phyloP scores from a whole-genome alignment of 257 asterid species.

The Ligustrum vulgare region DNA sequence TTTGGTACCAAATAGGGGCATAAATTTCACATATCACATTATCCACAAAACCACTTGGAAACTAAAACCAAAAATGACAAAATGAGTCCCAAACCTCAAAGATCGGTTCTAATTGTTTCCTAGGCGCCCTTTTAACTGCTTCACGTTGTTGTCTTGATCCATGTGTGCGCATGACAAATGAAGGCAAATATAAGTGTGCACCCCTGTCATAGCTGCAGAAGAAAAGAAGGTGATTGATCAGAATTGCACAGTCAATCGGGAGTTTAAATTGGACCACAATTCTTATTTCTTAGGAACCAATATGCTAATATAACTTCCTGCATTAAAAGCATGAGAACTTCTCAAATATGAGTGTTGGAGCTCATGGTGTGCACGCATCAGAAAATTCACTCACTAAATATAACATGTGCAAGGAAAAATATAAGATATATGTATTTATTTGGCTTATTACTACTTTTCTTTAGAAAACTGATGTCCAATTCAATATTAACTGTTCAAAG shows the following conservation, averaged over 20 bases:
- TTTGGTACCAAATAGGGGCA: too few relatives aligned
- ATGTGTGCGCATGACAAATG: slow-evolving; percentile 95
- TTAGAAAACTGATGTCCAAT: neutral
- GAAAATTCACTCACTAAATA: neutral
- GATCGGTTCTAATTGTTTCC: slow-evolving; percentile 61
- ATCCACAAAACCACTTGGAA: slow-evolving; percentile 4
- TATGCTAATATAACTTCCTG: neutral
- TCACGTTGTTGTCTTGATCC: slow-evolving; percentile 95
- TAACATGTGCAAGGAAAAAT: neutral
- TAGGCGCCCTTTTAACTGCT: slow-evolving; percentile 65
- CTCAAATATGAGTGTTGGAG: neutral
- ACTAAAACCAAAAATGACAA: slow-evolving; percentile 17
- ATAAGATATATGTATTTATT: neutral
- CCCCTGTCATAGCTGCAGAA: slow-evolving; percentile 82
- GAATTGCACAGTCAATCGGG: slow-evolving; percentile 5
- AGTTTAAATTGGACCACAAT: slow-evolving; percentile 11
- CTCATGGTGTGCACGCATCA: neutral
- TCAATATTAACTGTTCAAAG: neutral
- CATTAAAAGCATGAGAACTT: neutral
- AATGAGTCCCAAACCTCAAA: slow-evolving; percentile 65
- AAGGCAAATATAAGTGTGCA: slow-evolving; percentile 79
- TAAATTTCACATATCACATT: slow-evolving; percentile 14
- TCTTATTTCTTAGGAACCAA: slow-evolving; percentile 2
- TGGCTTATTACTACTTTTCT: neutral
- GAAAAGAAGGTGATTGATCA: slow-evolving; percentile 18